Evolutionary conservation across 495 filamentous ascomycete genomes (phyloP), one percentile per base, ranked within the genome.

Genomic region (Rusavskia elegans): DNA sequence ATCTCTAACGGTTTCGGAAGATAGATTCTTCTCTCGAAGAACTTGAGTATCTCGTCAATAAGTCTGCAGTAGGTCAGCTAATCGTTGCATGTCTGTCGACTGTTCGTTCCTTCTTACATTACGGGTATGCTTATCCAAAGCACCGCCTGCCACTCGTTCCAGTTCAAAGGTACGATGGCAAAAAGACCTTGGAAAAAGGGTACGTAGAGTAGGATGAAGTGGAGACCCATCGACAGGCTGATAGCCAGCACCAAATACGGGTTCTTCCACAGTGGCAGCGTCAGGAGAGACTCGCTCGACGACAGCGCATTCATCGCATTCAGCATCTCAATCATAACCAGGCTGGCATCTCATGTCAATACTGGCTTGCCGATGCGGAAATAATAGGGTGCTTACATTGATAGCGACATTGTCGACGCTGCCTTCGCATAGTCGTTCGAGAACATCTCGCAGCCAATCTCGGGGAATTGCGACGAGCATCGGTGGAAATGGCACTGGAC

Each of bases 251-350:
- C 83, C 9, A 99, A 77, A 75, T 92, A 88, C 81, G 94, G 88
- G 69, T 99, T 99, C 61, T 92, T 78, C 89, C 87, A 93, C 25
- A 99, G 70, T 17, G 88, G 89, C 55, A 97, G 80, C 11, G 92
- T 96, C 30, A 99, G 68, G 2, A 99, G 82, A 5, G 87, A 94
- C 67, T 97, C 93, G 67, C 85, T 90, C 9, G 87, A 93, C 16
- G 89, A 95, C 16, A 99, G 77, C 1, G 92, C 92, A 64, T 99
- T 99, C 87, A 99, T 95, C 53, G 93, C 93, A 68, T 99, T 99
- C 58, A 99, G 73, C 93, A 99, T 99, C 74, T 99, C 93, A 63
- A 99, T 97, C 55, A 95, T 88, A 29, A 99, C 93, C 25, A 99
- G 77, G 63, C 84, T 84, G 36, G 70, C 19, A 25, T 19, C 14